Evolutionary conservation across 164 flowering plant species (phyloP), one percentile per base, ranked within the genome.

Genomic region (Litsea cubeba): DNA sequence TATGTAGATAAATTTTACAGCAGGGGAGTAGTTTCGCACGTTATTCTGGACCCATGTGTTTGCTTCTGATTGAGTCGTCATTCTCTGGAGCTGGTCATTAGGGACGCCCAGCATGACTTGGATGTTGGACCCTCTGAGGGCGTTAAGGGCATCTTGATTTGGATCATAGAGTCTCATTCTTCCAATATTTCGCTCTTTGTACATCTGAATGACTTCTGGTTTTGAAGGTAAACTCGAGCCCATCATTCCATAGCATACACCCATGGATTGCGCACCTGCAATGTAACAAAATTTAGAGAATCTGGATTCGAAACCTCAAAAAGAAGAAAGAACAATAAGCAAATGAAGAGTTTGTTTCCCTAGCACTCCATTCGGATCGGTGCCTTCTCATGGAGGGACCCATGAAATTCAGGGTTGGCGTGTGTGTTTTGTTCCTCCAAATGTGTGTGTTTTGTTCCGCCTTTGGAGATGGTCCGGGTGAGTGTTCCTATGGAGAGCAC

Each of bases 141-240:
- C 78, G 2, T 76, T 11, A 3, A 71, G 64, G 20, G 63, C 74
- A 10, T 12, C 18, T 10, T 23, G 46, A 15, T 63, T 18, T 3
- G 73, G 74, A 14, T 63, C 62, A 46, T 58, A 76, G 24, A 76
- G 51, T 57, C 78, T 70, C 71, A 76, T 54, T 26, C 25, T 62
- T 20, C 26, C 18, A 25, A 76, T 64, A 50, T 23, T 30, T 3
- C 1, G 11, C 2, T 46, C 15, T 22, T 76, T 75, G 58, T 75
- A 75, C 12, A 75, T 65, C 49, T 58, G 18, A 7, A 75, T 15
- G 23, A 69, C 75, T 1, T 50, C 68, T 4, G 49, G 25, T 49
- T 12, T 17, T 5, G 62, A 25, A 5, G 75, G 75, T 24, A 73
- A 32, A 3, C 8, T 73, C 24, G 65, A 23, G 1, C 62, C 75